Evolutionary conservation across 495 filamentous ascomycete genomes (phyloP).

Genomic region (Neurospora intermedia): DNA sequence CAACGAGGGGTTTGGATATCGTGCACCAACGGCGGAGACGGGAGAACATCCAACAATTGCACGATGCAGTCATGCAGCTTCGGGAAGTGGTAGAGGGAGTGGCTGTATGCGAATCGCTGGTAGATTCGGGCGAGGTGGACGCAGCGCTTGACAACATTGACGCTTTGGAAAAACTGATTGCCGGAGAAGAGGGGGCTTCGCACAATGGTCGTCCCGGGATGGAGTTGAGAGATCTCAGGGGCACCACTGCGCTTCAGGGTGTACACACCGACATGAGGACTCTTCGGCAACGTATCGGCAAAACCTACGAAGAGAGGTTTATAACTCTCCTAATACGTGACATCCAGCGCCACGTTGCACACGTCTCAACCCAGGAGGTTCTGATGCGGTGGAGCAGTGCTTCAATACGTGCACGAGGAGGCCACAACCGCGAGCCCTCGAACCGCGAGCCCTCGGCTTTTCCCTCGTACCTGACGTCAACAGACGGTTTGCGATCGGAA

Average conservation of each 20-base stretch:
- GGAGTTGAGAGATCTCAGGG: conserved; percentile 58
- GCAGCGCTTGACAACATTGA: conserved; percentile 67
- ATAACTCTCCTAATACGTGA: conserved; percentile 69
- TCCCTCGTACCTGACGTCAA: conserved; percentile 64
- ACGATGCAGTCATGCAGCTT: conserved; percentile 73
- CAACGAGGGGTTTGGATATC: conserved; percentile 73
- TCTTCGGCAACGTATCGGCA: conserved; percentile 71
- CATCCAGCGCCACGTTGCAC: conserved; percentile 69
- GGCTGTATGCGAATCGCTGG: conserved; percentile 63
- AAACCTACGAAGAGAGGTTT: conserved; percentile 74
- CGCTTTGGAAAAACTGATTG: conserved; percentile 64
- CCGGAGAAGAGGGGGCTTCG: conserved; percentile 45
- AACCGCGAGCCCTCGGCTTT: conserved; percentile 53
- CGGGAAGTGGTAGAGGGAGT: conserved; percentile 67
- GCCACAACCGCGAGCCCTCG: conserved; percentile 53
- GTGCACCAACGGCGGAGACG: conserved; percentile 68
- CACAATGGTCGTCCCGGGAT: conserved; percentile 6
- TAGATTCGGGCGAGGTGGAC: conserved; percentile 72
- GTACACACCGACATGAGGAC: conserved; percentile 64
- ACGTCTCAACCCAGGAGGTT: conserved; percentile 59
- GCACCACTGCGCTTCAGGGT: conserved; percentile 69
- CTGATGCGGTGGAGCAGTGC: conserved; percentile 62
- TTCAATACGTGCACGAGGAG: conserved; percentile 45
- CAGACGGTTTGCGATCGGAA: conserved; percentile 54
- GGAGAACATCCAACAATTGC: conserved; percentile 77